phyloP scores from a whole-genome alignment of 257 asterid species.

The Perilla frutescens region DNA sequence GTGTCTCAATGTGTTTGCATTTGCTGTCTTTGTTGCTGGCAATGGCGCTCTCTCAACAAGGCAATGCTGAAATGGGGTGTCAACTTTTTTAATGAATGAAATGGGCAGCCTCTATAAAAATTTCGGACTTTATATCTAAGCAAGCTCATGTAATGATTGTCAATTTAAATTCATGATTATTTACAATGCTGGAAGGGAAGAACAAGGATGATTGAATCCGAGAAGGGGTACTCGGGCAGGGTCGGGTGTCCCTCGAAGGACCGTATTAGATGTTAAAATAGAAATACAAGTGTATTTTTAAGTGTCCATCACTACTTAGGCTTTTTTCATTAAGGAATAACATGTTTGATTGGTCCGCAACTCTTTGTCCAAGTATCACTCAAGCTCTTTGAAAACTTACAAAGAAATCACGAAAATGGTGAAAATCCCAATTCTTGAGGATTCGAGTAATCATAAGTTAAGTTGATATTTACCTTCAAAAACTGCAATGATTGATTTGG shows the following conservation, averaged over 20 bases:
- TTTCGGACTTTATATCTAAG: not conserved
- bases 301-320: no score
- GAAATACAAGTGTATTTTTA: no score
- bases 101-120: not conserved
- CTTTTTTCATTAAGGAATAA: no score
- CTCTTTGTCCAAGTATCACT: conserved; percentile 22
- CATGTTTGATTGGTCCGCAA: no score
- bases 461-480: conserved; percentile 13
- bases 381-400: conserved; percentile 24
- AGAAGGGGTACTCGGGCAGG: no score
- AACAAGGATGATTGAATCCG: no score
- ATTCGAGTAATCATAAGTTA: conserved; percentile 5
- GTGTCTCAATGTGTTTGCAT: not conserved
- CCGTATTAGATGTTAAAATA: no score
- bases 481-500: conserved; percentile 23
- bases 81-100: not conserved
- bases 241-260: no score
- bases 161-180: not conserved
- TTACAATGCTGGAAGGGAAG: not conserved
- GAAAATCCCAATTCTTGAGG: not conserved
- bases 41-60: not conserved
- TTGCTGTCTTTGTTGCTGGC: not conserved
- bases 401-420: conserved; percentile 13
- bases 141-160: not conserved
- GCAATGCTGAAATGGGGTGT: not conserved